These are phyloP conservation scores for Houttuynia cordata DNA, from an alignment of 164 flowering plant genomes.

Conservation along the genomic window DNA sequence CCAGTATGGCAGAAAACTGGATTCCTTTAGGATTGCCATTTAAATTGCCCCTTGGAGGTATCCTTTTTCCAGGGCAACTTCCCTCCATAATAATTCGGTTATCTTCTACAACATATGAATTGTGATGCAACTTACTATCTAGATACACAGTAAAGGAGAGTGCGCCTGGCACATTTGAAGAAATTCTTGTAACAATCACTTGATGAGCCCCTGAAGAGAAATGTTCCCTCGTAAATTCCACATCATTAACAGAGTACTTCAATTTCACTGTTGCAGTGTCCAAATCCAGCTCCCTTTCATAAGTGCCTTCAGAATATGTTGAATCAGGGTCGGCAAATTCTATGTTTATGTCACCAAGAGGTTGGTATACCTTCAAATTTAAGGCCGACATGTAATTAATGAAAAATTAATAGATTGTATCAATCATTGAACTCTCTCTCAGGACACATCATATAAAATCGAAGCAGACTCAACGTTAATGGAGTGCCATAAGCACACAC, in stretches of 20 bases:
- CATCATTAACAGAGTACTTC: constrained; percentile 45
- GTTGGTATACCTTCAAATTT: constrained; percentile 71
- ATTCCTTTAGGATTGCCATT: constrained; percentile 59
- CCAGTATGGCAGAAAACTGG: constrained; percentile 59
- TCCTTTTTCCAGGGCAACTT: constrained; percentile 59
- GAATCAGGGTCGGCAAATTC: constrained; percentile 68
- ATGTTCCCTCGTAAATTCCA: constrained; percentile 65
- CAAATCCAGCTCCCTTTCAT: constrained; percentile 74
- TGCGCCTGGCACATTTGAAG: constrained; percentile 53
- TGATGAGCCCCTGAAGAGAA: constrained; percentile 80
- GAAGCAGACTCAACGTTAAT: background rate
- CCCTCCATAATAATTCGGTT: constrained; percentile 75
- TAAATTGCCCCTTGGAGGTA: constrained; percentile 22
- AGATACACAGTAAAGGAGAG: constrained; percentile 63
- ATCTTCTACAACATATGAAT: constrained; percentile 26
- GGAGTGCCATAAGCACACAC: background rate
- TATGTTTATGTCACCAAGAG: constrained; percentile 71
- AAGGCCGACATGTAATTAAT: background rate
- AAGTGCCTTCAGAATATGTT: constrained; percentile 34
- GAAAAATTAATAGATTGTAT: too few species aligned
- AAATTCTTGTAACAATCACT: constrained; percentile 60
- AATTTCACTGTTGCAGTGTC: constrained; percentile 67
- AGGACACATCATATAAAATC: background rate
- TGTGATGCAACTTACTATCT: constrained; percentile 69
- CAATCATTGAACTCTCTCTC: background rate